Evolutionary conservation across 2,329 filamentous ascomycete genomes (phyloP), one percentile per base, ranked within the genome.

Genomic region (Alternaria sp.): DNA sequence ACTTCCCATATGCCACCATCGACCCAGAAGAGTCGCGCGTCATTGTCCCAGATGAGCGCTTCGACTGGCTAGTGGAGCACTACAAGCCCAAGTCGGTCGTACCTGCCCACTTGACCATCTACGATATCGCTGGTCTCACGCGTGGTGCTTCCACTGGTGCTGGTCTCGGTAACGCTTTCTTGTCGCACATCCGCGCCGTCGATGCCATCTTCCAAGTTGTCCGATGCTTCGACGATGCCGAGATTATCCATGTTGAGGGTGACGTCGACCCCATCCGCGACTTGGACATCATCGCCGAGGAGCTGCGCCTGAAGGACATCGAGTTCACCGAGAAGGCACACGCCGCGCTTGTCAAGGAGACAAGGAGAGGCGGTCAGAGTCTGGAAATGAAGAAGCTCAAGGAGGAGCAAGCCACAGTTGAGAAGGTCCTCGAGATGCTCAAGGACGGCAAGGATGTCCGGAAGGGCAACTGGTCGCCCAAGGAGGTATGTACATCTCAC

Each of bases 211-310:
- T 97, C 87, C 93, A 97, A 83, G 94, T 97, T 47, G 94, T 97
- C 41, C 90, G 94, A 75, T 97, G 92, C 84, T 97, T 99, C 84
- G 96, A 99, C 79, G 96, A 99, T 86, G 96, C 95, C 64, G 96
- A 99, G 84, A 99, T 99, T 77, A 98, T 97, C 75, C 96, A 99
- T 87, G 94, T 99, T 71, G 96, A 99, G 87, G 96, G 96, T 80
- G 96, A 99, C 76, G 96, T 99, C 75, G 92, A 99, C 84, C 96
- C 96, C 33, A 88, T 92, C 65, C 91, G 96, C 79, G 96, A 99
- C 86, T 83, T 99, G 72, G 92, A 93, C 78, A 99, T 99, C 81
- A 98, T 99, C 83, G 93, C 90, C 81, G 94, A 98, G 79, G 96
- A 99, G 85, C 86, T 99, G 78, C 90, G 95, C 68, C 90, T 97